Evolutionary conservation across 148 eudicot genomes (phyloP), one percentile per base, ranked within the genome.

Genomic region (Rhododendron vialii): DNA sequence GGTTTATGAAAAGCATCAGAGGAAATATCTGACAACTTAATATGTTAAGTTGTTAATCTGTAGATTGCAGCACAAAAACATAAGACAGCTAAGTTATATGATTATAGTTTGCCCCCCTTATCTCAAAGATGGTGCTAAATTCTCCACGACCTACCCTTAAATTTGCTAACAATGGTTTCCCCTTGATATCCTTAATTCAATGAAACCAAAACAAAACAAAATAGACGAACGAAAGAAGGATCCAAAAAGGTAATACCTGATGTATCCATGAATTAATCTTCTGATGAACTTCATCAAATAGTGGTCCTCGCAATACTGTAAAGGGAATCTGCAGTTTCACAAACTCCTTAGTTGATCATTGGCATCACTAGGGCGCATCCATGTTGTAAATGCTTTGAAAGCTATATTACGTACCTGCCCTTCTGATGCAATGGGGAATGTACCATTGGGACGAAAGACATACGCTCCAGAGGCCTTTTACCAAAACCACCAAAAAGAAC

Each of bases 221-320:
- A 13, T 22, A 55, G 24, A 57, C 14, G 7, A 55, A 48, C 13
- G 7, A 26, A 24, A 30, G 8, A 73, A 15, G 63, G 61, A 57
- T 22, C 35, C 38, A 84, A 18, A 53, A 35, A 81, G n/a, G 22
- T 36, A 85, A 87, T 83, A 95, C 99, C 99, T 97, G 99, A 92
- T 94, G 89, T 84, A 95, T 90, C 98, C 98, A 97, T 82, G 96
- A 85, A 90, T 87, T 93, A 77, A 97, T 89, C 84, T 69, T 93
- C 88, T 95, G 96, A 91, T 95, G 99, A 79, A 95, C 95, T 95
- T 97, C 99, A 77, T 97, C 99, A 81, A 87, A 89, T 75, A 97
- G 78, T 80, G 96, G 95, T 79, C 99, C 99, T 36, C 91, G 92
- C 59, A 97, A 86, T 83, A 95, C 95, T 86, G 92, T 92, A 28